Percentiles rank a stretch among this genome's conserved stretches.
These are phyloP conservation scores for Anthostomella pinea DNA, from an alignment of 2,329 filamentous ascomycete genomes.

Conservation along the genomic window DNA sequence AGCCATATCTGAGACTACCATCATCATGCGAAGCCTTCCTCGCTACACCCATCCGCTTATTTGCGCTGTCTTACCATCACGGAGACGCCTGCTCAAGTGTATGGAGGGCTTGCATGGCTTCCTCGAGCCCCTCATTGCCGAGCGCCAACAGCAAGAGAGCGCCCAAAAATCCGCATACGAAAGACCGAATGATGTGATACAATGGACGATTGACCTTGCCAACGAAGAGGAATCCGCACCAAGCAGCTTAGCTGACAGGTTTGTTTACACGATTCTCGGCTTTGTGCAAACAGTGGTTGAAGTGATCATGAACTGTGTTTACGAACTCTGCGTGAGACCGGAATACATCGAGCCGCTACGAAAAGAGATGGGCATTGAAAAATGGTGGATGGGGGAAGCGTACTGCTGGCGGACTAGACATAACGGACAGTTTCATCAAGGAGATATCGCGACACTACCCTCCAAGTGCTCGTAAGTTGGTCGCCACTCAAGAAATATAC, in stretches of 20 bases:
- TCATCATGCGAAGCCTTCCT: neutral
- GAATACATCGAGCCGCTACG: constrained; percentile 5
- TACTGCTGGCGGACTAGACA: constrained; percentile 1
- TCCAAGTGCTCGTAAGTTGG: constrained; percentile 1
- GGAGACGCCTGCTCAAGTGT: neutral
- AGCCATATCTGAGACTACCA: constrained; percentile 3
- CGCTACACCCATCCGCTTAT: constrained; percentile 4
- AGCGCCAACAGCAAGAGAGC: constrained; percentile 3
- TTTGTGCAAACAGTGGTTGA: constrained; percentile 4
- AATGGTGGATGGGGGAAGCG: constrained; percentile 4
- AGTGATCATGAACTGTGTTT: constrained; percentile 5
- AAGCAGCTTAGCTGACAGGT: constrained; percentile 3
- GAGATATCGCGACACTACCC: constrained; percentile 2
- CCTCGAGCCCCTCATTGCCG: constrained; percentile 1
- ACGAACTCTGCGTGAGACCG: neutral
- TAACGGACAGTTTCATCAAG: constrained; percentile 2
- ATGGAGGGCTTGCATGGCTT: constrained; percentile 2
- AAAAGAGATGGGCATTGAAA: constrained; percentile 2
- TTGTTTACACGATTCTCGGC: constrained; percentile 4
- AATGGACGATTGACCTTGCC: constrained; percentile 5
- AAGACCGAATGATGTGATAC: constrained; percentile 4
- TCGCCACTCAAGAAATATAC: no score
- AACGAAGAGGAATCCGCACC: constrained; percentile 1
- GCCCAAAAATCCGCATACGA: constrained; percentile 5
- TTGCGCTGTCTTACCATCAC: neutral